phyloP scores from a whole-genome alignment of 345 rosid species.

The Camelina laxa region DNA sequence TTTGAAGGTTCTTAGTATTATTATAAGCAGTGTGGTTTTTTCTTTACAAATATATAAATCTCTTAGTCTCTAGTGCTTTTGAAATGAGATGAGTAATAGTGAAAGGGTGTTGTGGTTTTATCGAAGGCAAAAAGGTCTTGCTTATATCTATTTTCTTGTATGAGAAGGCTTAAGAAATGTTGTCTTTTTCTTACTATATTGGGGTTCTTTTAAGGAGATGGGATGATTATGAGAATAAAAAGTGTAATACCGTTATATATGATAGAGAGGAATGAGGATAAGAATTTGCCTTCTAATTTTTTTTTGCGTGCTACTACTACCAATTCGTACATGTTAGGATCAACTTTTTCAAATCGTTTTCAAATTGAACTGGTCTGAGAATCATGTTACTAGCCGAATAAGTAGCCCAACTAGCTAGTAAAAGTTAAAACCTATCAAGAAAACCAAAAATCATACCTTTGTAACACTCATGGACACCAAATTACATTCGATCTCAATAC shows the following conservation, averaged over 20 bases:
- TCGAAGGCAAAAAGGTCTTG: slow-evolving; percentile 33
- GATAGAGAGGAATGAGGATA: background rate
- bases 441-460: background rate
- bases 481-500: too few species aligned
- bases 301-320: background rate
- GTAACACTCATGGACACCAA: too few species aligned
- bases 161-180: slow-evolving; percentile 40
- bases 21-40: slow-evolving; percentile 27
- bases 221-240: slow-evolving; percentile 20
- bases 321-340: background rate
- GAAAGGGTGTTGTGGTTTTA: slow-evolving; percentile 17
- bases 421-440: background rate
- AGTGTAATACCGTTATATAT: slow-evolving; percentile 24
- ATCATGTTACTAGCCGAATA: background rate
- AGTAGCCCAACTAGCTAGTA: background rate
- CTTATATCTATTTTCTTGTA: slow-evolving; percentile 43
- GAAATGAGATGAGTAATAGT: slow-evolving; percentile 27
- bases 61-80: slow-evolving; percentile 8
- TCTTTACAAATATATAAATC: background rate
- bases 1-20: background rate
- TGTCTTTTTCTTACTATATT: slow-evolving; percentile 7
- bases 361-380: background rate
- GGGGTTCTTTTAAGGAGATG: background rate
- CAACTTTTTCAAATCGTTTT: background rate
- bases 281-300: background rate